Evolutionary conservation across 805 yeast species (phyloP).

Genomic region (Soucietia sequanensis): DNA sequence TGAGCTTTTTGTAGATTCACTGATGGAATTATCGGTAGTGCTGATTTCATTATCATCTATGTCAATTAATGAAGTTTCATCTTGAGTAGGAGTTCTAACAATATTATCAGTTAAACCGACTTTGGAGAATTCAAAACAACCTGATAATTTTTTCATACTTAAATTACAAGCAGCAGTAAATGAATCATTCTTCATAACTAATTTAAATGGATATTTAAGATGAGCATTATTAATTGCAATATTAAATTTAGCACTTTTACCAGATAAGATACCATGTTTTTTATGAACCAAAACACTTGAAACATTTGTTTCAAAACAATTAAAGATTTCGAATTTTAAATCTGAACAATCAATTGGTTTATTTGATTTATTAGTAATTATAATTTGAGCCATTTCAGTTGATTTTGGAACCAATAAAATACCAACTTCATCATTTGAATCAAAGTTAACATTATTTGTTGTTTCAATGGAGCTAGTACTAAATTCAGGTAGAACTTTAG

Average conservation of each 20-base stretch:
- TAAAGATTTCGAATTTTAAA: slow-evolving; percentile 26
- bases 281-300: slow-evolving; percentile 28
- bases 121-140: slow-evolving; percentile 13
- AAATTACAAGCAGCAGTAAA: slow-evolving; percentile 19
- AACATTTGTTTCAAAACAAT: slow-evolving; percentile 26
- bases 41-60: not conserved
- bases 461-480: not conserved
- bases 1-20: not conserved
- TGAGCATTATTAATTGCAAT: slow-evolving; percentile 29
- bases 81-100: not conserved
- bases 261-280: slow-evolving; percentile 30
- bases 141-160: slow-evolving; percentile 21
- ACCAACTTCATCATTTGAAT: slow-evolving; percentile 7
- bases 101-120: not conserved
- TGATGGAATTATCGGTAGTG: too few relatives aligned
- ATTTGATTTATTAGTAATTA: slow-evolving; percentile 26
- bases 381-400: slow-evolving; percentile 27
- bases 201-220: slow-evolving; percentile 31
- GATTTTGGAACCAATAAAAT: slow-evolving; percentile 31
- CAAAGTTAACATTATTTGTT: not conserved
- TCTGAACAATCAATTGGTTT: slow-evolving; percentile 27
- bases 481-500: slow-evolving; percentile 1
- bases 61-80: slow-evolving; percentile 2
- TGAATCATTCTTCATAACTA: slow-evolving; percentile 21
- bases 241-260: slow-evolving; percentile 31